A percentile compares a stretch with the other conserved stretches of the same genome.
These are phyloP conservation scores for Fusarium irregulare DNA, from an alignment of 2,329 filamentous ascomycete genomes.

Conservation along the genomic window DNA sequence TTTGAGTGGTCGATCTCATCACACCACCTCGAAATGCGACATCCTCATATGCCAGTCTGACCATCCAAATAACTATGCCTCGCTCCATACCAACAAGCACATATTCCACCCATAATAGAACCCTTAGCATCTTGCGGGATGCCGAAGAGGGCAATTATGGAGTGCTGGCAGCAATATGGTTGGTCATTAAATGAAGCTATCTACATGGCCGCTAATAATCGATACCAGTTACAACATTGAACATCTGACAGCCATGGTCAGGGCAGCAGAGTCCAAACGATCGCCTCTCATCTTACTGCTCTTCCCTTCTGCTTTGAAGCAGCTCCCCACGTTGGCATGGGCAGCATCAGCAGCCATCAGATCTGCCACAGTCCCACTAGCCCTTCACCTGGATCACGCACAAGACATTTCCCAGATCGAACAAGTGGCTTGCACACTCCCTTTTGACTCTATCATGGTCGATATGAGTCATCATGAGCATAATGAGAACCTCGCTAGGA, in stretches of 20 bases:
- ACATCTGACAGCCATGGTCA: conserved; percentile 27
- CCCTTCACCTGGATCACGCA: conserved; percentile 50
- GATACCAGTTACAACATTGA: conserved; percentile 30
- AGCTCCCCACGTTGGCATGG: conserved; percentile 15
- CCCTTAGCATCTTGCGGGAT: conserved; percentile 9
- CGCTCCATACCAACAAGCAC: not conserved
- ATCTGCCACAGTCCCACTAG: conserved; percentile 54
- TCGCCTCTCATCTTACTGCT: conserved; percentile 23
- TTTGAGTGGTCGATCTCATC: not conserved
- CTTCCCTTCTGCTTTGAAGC: conserved; percentile 17
- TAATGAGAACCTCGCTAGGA: conserved; percentile 9
- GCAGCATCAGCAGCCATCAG: conserved; percentile 55
- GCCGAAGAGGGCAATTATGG: conserved; percentile 16
- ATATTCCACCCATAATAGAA: not conserved
- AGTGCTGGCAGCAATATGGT: conserved; percentile 29
- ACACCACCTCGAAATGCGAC: not conserved
- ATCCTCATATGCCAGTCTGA: not conserved
- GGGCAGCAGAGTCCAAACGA: conserved; percentile 21
- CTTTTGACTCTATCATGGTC: conserved; percentile 24
- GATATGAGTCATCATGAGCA: conserved; percentile 21
- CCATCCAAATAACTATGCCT: not conserved
- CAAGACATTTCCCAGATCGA: conserved; percentile 11
- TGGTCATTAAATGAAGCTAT: not conserved
- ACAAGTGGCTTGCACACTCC: not conserved
- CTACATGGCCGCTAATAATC: not conserved